A percentile compares a stretch with the other conserved stretches of the same genome.
These are phyloP conservation scores for Sclerotinia glacialis DNA, from an alignment of 2,329 filamentous ascomycete species.

Conservation along the genomic window DNA sequence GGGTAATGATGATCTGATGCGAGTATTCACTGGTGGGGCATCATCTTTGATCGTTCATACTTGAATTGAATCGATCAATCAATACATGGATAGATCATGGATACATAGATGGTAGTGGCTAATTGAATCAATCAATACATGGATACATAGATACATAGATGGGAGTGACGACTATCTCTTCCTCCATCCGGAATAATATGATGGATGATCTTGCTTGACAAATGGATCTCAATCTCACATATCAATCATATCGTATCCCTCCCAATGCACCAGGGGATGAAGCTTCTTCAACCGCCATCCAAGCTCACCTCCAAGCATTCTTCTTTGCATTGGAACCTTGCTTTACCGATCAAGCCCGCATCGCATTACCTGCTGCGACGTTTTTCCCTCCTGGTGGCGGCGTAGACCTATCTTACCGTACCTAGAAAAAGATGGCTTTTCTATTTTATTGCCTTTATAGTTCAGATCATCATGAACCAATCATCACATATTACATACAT, in stretches of 20 bases:
- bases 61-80: background rate
- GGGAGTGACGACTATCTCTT: background rate
- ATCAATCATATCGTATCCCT: background rate
- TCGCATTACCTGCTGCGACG: slow-evolving; percentile 20
- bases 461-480: background rate
- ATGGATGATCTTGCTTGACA: slow-evolving; percentile 9
- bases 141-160: background rate
- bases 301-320: slow-evolving; percentile 6
- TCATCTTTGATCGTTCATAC: background rate
- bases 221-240: slow-evolving; percentile 7
- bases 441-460: background rate
- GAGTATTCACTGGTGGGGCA: background rate
- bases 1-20: slow-evolving; percentile 2
- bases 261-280: background rate
- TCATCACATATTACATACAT: no score
- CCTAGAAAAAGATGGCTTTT: background rate
- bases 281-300: slow-evolving; percentile 5
- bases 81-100: background rate
- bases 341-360: slow-evolving; percentile 21
- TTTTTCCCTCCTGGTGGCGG: slow-evolving; percentile 20
- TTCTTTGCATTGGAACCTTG: slow-evolving; percentile 21
- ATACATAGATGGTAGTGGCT: no score
- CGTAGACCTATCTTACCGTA: slow-evolving; percentile 1
- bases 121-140: background rate
- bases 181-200: slow-evolving; percentile 7